Conservation (phyloP, 805 yeast genomes). For the Candida dajiaensis region DNA sequence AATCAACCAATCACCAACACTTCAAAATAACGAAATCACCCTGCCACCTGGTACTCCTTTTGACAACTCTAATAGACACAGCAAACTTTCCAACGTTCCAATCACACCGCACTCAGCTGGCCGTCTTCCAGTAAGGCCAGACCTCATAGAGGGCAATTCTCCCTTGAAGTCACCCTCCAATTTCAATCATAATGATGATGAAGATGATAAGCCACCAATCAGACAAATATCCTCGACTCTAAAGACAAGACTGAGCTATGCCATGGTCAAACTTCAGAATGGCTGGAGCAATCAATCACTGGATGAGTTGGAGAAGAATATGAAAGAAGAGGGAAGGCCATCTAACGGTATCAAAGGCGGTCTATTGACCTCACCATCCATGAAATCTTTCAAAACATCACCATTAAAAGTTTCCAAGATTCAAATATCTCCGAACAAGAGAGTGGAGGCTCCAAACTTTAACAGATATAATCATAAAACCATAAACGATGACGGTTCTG, state of each 20-base stretch:
- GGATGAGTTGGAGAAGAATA: constrained; percentile 22
- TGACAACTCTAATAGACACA: constrained; percentile 1
- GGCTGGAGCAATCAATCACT: constrained; percentile 26
- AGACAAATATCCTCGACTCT: constrained; percentile 34
- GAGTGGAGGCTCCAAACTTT: not conserved
- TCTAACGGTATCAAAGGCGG: not conserved
- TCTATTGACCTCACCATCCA: not conserved
- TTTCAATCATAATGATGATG: constrained; percentile 7
- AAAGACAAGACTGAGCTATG: constrained; percentile 35
- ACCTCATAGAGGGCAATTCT: constrained; percentile 7
- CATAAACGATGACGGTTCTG: constrained; percentile 26
- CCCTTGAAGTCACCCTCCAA: constrained; percentile 25
- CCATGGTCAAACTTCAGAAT: constrained; percentile 32
- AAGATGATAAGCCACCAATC: constrained; percentile 31
- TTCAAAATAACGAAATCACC: constrained; percentile 3
- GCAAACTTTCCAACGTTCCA: constrained; percentile 20
- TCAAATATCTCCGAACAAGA: constrained; percentile 4
- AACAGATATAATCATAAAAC: not conserved
- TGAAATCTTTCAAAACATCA: not conserved
- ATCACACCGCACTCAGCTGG: constrained; percentile 15
- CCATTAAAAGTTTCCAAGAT: constrained; percentile 6
- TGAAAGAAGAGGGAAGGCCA: constrained; percentile 6
- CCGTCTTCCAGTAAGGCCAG: not conserved
- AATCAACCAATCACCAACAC: constrained; percentile 15
- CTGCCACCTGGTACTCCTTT: constrained; percentile 23